Evolutionary conservation across 257 asterid genomes (phyloP).

Genomic region (Solanum boliviense): DNA sequence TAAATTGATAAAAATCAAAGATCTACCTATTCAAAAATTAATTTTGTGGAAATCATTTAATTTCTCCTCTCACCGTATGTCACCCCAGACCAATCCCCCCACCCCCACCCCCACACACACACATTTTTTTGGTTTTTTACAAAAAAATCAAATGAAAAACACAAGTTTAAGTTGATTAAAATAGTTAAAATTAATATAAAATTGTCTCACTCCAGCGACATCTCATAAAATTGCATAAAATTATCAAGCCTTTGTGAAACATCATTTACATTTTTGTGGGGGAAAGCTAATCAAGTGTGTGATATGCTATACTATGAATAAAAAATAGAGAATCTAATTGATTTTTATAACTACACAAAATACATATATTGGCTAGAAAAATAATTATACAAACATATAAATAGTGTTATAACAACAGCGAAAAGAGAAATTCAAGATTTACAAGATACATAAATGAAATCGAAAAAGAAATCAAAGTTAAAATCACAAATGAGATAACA

Average conservation of each 20-base stretch:
- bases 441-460: not conserved
- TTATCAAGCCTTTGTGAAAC: not conserved
- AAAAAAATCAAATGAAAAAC: not conserved
- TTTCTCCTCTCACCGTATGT: not conserved
- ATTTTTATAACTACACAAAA: not conserved
- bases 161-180: not conserved
- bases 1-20: no score
- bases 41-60: no score
- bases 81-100: not conserved
- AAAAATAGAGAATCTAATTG: not conserved
- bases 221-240: not conserved
- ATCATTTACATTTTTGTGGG: not conserved
- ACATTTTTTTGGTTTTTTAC: not conserved
- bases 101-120: no score
- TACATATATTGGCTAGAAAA: not conserved
- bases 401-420: not conserved
- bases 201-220: not conserved
- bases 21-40: no score
- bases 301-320: not conserved
- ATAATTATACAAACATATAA: not conserved
- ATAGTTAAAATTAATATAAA: not conserved
- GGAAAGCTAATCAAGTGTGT: not conserved
- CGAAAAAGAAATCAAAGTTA: not conserved
- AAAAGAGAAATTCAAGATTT: not conserved
- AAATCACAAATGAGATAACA: not conserved